phyloP scores from a whole-genome alignment of 1,284 basidiomycete genomes.

The Thelephora terrestris region DNA sequence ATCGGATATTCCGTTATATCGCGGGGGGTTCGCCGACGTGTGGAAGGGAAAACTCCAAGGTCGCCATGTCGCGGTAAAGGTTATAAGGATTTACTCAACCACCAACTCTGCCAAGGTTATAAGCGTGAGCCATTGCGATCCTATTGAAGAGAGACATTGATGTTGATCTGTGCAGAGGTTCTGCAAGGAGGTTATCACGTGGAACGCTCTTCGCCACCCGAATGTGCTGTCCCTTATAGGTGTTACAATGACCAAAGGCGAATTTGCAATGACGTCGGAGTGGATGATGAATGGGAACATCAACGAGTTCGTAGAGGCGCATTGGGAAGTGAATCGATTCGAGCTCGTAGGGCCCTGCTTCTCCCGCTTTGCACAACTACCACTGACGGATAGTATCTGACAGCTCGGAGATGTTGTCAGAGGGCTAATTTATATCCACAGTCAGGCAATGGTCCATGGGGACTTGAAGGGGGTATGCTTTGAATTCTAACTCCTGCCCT shows the following conservation, averaged over 20 bases:
- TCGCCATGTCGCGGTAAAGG: background rate
- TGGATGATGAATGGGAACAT: conserved; percentile 2
- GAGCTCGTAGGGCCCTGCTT: background rate
- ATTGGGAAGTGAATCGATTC: no score
- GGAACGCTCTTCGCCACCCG: no score
- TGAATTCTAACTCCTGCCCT: background rate
- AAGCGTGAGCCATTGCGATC: background rate
- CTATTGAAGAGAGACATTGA: background rate
- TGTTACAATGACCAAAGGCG: background rate
- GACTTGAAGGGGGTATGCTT: no score
- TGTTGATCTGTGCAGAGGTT: background rate
- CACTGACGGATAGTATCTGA: background rate
- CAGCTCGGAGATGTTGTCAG: conserved; percentile 7
- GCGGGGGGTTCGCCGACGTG: background rate
- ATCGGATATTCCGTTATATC: background rate
- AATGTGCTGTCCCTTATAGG: conserved; percentile 3
- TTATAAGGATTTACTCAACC: background rate
- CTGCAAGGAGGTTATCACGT: no score
- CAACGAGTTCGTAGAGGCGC: background rate
- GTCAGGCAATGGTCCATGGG: no score
- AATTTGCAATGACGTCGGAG: background rate
- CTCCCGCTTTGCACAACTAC: background rate
- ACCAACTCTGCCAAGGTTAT: background rate
- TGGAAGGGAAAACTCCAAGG: background rate
- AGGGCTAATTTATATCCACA: conserved; percentile 10